These are phyloP conservation scores for Gnomoniopsis sp. DNA, from an alignment of 2,329 filamentous ascomycete genomes.

Conservation along the genomic window DNA sequence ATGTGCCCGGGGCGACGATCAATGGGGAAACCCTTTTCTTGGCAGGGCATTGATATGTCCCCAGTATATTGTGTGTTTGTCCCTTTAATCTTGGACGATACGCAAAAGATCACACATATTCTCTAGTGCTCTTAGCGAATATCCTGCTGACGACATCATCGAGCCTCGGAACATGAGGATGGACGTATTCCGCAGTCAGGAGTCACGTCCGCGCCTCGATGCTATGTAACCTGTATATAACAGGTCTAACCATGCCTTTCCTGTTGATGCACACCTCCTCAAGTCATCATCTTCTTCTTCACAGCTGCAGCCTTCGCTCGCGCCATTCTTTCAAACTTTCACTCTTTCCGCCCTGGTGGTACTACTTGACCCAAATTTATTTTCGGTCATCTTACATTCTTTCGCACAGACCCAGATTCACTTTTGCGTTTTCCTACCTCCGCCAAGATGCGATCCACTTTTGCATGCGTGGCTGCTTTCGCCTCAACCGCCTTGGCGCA, in stretches of 20 bases:
- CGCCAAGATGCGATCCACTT: slow-evolving; percentile 17
- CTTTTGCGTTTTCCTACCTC: neutral
- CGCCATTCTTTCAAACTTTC: slow-evolving; percentile 9
- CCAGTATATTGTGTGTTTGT: slow-evolving; percentile 1
- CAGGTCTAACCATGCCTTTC: neutral
- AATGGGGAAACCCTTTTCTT: neutral
- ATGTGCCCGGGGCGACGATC: neutral
- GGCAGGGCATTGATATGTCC: neutral
- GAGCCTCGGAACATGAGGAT: neutral
- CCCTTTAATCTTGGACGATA: neutral
- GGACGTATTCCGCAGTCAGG: neutral
- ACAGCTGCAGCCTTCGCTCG: slow-evolving; percentile 11
- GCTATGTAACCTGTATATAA: neutral
- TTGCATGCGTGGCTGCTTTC: slow-evolving; percentile 14
- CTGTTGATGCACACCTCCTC: neutral
- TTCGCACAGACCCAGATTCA: neutral
- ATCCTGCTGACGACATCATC: neutral
- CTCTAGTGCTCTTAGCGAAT: neutral
- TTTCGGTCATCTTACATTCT: neutral
- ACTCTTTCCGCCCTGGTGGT: slow-evolving; percentile 14
- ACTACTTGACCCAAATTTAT: neutral
- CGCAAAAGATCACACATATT: neutral
- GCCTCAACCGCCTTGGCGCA: slow-evolving; percentile 16
- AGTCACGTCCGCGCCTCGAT: neutral
- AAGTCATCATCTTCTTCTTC: slow-evolving; percentile 7